A percentile compares a stretch with the other conserved stretches of the same genome.
Evolutionary conservation across 257 asterid genomes (phyloP).

Genomic region (Coffea canephora): DNA sequence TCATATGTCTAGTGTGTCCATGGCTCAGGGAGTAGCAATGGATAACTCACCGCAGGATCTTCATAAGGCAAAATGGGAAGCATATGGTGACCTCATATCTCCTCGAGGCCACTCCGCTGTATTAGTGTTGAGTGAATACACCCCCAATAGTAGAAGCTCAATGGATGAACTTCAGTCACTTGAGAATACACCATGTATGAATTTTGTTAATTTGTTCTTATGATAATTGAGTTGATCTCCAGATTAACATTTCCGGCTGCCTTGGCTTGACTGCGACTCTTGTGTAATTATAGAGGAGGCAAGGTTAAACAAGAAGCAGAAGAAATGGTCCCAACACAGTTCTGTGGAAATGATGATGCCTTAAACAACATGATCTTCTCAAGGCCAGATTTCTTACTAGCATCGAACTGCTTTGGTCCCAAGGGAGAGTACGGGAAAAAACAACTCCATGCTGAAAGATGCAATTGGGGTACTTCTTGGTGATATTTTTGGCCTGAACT

Average conservation of each 20-base stretch:
- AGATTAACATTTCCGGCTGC: neutral
- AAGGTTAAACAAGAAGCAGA: slow-evolving; percentile 36
- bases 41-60: slow-evolving; percentile 41
- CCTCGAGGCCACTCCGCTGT: slow-evolving; percentile 54
- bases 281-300: slow-evolving; percentile 41
- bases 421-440: slow-evolving; percentile 29
- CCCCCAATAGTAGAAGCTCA: slow-evolving; percentile 45
- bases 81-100: slow-evolving; percentile 40
- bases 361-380: slow-evolving; percentile 34
- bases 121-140: slow-evolving; percentile 50
- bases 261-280: slow-evolving; percentile 10
- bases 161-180: slow-evolving; percentile 43
- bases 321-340: slow-evolving; percentile 28
- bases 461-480: slow-evolving; percentile 38
- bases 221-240: neutral
- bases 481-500: slow-evolving; percentile 35
- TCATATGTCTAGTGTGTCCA: slow-evolving; percentile 29
- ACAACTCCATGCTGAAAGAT: slow-evolving; percentile 30
- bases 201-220: slow-evolving; percentile 6
- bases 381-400: slow-evolving; percentile 55
- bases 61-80: slow-evolving; percentile 45
- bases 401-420: slow-evolving; percentile 43
- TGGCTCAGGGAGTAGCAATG: slow-evolving; percentile 28
- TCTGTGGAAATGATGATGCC: slow-evolving; percentile 24
- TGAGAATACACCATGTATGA: slow-evolving; percentile 42